Evolutionary conservation across 768 basidiomycete species (phyloP), one percentile per base, ranked within the genome.

Genomic region (Naematelia encephala): DNA sequence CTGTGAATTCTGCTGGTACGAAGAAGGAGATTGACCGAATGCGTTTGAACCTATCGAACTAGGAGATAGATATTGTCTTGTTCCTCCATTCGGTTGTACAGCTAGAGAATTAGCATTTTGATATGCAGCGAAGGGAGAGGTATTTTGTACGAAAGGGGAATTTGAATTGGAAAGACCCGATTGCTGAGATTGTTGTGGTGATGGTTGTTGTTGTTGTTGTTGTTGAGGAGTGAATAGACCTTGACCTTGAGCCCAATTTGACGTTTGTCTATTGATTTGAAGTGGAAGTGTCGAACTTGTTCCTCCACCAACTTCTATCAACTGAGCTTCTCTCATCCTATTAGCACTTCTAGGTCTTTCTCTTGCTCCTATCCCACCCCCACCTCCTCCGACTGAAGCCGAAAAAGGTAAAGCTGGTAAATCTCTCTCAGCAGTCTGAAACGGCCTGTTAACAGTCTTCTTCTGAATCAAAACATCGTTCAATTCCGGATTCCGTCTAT

Each of bases 401-500:
- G n/a, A n/a, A n/a, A 27, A 25, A 4, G 71, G 71, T 34, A 73
- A 34, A 53, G 64, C 57, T 10, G 71, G 71, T 25, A 73, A 46
- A 46, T 72, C 70, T 48, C 68, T 60, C 13, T 72, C 68, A 43
- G 25, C 49, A 22, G 10, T 51, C 29, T 25, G 27, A 8, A 51
- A 39, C 5, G 13, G 34, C n/a, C 53, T 57, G 10, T 44, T 27
- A 2, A 64, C 44, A 10, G 34, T 8, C 8, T 39, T 39, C 34
- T 39, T 39, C n/a, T n/a, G n/a, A 16, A 39, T 39, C 8, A 70
- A 27, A 10, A 73, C 62, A 62, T 73, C 68, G 46, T 70, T 70
- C 59, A 70, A 56, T 44, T 73, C 68, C n/a, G 68, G 71, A 60
- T 69, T 69, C 19, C 60, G 42, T 23, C 27, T 19, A 56, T 72